A percentile compares a stretch with the other conserved stretches of the same genome.
Evolutionary conservation across 2,329 filamentous ascomycete genomes (phyloP).

Genomic region (Kalaharituber pfeilii): DNA sequence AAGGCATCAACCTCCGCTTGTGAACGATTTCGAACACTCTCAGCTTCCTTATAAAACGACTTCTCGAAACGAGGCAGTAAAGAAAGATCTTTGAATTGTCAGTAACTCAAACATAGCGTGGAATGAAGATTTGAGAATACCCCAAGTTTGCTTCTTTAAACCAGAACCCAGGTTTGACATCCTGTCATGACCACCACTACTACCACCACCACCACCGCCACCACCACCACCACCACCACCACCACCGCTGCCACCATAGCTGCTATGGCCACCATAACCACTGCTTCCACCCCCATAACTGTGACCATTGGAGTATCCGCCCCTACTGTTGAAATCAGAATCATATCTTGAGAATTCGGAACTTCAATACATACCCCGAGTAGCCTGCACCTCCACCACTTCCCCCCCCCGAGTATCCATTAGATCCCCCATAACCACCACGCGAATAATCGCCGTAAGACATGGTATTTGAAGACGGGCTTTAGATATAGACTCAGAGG

Average conservation of each 20-base stretch:
- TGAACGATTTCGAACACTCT: conserved; percentile 56
- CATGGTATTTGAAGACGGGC: conserved; percentile 11
- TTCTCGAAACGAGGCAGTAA: conserved; percentile 93
- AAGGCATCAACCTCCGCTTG: conserved; percentile 71
- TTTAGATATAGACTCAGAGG: conserved; percentile 2
- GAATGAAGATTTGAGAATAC: conserved; percentile 31
- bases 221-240: conserved; percentile 23
- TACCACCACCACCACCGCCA: conserved; percentile 29
- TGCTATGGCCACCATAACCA: conserved; percentile 24
- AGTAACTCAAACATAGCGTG: background rate
- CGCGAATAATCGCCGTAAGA: background rate
- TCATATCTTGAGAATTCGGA: conserved; percentile 20
- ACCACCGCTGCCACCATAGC: conserved; percentile 14
- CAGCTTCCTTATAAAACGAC: conserved; percentile 95
- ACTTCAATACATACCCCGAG: conserved; percentile 22
- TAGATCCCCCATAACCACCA: conserved; percentile 27
- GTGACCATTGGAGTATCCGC: conserved; percentile 24
- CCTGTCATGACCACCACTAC: conserved; percentile 65
- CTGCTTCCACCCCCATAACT: conserved; percentile 24
- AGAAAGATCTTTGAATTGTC: conserved; percentile 43
- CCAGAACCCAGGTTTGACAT: conserved; percentile 83
- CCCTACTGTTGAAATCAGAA: conserved; percentile 9
- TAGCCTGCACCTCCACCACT: conserved; percentile 26
- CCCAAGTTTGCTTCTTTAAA: conserved; percentile 77
- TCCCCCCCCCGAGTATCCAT: conserved; percentile 31